These are phyloP conservation scores for Iris macrosiphon DNA, from an alignment of 106 monocot genomes.

Conservation along the genomic window DNA sequence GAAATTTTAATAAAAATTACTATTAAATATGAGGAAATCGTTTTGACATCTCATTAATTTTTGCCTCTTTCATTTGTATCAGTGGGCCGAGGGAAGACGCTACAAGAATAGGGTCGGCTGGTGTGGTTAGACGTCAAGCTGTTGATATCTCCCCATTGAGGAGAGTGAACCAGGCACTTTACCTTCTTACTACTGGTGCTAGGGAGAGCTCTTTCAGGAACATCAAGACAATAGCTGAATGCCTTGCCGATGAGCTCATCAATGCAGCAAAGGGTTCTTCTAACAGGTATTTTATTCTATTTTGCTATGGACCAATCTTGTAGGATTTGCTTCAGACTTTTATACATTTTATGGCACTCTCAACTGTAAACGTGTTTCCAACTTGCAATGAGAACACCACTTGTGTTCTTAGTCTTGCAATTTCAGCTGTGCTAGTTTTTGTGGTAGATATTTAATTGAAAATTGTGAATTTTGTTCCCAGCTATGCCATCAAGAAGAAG, in stretches of 20 bases:
- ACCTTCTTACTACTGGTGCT: conserved; percentile 48
- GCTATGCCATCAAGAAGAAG: conserved; percentile 24
- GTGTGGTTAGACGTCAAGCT: conserved; percentile 55
- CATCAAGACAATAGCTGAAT: conserved; percentile 56
- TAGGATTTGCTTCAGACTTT: no score
- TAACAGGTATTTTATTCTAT: conserved; percentile 24
- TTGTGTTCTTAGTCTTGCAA: no score
- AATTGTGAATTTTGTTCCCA: neutral
- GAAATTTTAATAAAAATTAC: no score
- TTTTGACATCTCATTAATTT: no score
- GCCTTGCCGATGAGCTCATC: conserved; percentile 54
- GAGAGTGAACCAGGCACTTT: conserved; percentile 53
- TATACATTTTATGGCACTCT: no score
- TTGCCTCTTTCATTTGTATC: neutral
- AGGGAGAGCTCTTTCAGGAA: conserved; percentile 51
- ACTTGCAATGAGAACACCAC: no score
- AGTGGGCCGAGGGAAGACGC: conserved; percentile 68
- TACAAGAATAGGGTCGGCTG: conserved; percentile 58
- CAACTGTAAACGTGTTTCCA: no score
- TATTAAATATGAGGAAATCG: no score
- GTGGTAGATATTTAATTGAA: no score
- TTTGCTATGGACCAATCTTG: no score
- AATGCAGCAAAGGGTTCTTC: conserved; percentile 60
- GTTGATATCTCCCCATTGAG: conserved; percentile 63
- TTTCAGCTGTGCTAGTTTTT: no score